phyloP scores from a whole-genome alignment of 495 filamentous ascomycete genomes.

The Penicillium subrubescens region DNA sequence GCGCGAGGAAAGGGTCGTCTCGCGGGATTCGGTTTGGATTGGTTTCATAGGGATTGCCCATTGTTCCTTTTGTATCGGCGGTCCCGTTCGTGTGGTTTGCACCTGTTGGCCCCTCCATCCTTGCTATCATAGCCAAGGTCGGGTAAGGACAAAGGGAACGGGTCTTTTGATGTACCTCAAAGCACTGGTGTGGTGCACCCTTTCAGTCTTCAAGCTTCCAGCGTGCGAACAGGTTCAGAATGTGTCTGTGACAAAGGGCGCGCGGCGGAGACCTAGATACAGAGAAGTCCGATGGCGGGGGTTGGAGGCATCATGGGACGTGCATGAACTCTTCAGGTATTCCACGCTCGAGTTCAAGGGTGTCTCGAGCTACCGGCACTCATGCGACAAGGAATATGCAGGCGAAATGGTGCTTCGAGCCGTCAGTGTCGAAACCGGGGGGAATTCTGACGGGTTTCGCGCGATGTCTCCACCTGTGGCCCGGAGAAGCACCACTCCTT shows the following conservation, averaged over 20 bases:
- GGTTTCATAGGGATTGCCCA: conserved; percentile 40
- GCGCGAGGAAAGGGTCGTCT: conserved; percentile 41
- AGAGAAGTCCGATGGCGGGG: conserved; percentile 21
- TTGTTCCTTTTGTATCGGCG: conserved; percentile 14
- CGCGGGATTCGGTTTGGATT: conserved; percentile 33
- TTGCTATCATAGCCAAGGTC: conserved; percentile 30
- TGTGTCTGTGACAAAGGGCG: conserved; percentile 18
- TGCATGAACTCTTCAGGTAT: conserved; percentile 5
- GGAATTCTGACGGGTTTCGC: conserved; percentile 13
- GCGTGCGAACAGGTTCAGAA: not conserved
- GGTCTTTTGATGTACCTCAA: not conserved
- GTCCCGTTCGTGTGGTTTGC: conserved; percentile 34
- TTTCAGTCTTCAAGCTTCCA: not conserved
- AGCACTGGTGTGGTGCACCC: not conserved
- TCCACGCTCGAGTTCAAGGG: not conserved
- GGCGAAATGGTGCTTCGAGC: not conserved
- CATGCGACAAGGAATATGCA: conserved; percentile 4
- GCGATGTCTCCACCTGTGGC: conserved; percentile 13
- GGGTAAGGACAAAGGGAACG: not conserved
- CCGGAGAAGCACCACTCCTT: not conserved
- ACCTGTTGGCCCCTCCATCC: conserved; percentile 23
- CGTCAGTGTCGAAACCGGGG: conserved; percentile 8
- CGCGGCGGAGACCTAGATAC: conserved; percentile 25
- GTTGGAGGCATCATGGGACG: conserved; percentile 32
- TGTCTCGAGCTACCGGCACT: not conserved